Evolutionary conservation across 352 stramenopile species (phyloP).

Genomic region (Phytophthora parvispora): DNA sequence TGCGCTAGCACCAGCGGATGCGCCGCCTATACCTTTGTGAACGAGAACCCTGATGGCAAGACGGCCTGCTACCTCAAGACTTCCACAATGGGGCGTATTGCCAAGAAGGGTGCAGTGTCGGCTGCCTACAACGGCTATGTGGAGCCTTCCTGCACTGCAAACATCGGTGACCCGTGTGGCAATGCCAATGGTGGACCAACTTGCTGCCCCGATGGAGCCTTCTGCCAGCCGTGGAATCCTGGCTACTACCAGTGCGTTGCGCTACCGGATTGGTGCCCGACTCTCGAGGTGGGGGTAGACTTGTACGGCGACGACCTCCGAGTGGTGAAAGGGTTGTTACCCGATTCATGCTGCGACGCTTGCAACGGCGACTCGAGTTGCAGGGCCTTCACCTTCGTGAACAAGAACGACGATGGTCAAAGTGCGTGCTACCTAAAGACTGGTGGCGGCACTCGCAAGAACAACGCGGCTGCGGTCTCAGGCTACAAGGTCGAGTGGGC

Average conservation of each 20-base stretch:
- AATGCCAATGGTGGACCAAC: constrained; percentile 35
- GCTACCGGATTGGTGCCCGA: constrained; percentile 49
- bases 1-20: constrained; percentile 53
- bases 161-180: constrained; percentile 45
- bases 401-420: constrained; percentile 59
- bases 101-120: constrained; percentile 47
- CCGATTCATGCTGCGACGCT: constrained; percentile 58
- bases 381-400: constrained; percentile 65
- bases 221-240: constrained; percentile 72
- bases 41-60: constrained; percentile 63
- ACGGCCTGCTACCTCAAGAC: constrained; percentile 68
- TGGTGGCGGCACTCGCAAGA: constrained; percentile 32
- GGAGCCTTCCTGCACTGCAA: constrained; percentile 33
- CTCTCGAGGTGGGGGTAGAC: constrained; percentile 47
- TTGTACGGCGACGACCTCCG: constrained; percentile 63
- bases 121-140: constrained; percentile 37
- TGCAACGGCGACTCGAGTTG: constrained; percentile 50
- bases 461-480: constrained; percentile 47
- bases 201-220: constrained; percentile 55
- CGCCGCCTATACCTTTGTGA: constrained; percentile 70
- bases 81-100: constrained; percentile 30
- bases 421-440: constrained; percentile 72
- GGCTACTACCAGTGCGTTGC: constrained; percentile 68
- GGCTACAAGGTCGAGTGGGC: constrained; percentile 38
- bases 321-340: constrained; percentile 47